These are phyloP conservation scores for Lithospermum erythrorhizon DNA, from an alignment of 257 asterid species.

Conservation along the genomic window DNA sequence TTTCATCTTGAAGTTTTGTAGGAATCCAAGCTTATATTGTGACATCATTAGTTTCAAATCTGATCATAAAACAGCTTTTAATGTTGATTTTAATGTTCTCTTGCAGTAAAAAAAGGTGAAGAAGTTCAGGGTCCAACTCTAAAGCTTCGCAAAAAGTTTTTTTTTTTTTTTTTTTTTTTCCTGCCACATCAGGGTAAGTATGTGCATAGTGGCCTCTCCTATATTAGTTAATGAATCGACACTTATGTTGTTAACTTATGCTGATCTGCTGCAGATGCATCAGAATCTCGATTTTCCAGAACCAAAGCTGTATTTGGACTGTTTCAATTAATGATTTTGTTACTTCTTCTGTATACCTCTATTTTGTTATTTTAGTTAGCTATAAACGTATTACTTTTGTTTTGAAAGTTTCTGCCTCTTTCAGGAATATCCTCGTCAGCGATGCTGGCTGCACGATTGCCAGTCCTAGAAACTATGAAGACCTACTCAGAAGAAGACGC, in stretches of 20 bases:
- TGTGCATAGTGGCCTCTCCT: too few species aligned
- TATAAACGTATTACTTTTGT: too few species aligned
- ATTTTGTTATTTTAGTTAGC: too few species aligned
- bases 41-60: not conserved
- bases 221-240: not conserved
- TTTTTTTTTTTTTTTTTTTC: too few species aligned
- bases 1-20: too few species aligned
- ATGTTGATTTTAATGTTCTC: slow-evolving; percentile 2
- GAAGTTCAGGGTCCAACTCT: slow-evolving; percentile 99
- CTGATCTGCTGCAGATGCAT: slow-evolving; percentile 88
- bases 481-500: slow-evolving; percentile 83
- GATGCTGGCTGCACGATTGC: slow-evolving; percentile 75
- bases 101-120: slow-evolving; percentile 90
- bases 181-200: slow-evolving; percentile 91
- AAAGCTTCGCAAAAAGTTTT: too few species aligned
- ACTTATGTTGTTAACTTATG: slow-evolving; percentile 13
- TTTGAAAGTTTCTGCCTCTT: not conserved
- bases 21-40: not conserved
- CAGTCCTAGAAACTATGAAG: slow-evolving; percentile 87
- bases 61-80: not conserved
- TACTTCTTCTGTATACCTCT: slow-evolving; percentile 3
- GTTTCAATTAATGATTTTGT: not conserved
- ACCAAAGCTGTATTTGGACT: slow-evolving; percentile 76
- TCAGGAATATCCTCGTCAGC: slow-evolving; percentile 91
- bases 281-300: slow-evolving; percentile 92